Conservation (phyloP, 2,329 filamentous ascomycete genomes). For the Apiospora aurea region DNA sequence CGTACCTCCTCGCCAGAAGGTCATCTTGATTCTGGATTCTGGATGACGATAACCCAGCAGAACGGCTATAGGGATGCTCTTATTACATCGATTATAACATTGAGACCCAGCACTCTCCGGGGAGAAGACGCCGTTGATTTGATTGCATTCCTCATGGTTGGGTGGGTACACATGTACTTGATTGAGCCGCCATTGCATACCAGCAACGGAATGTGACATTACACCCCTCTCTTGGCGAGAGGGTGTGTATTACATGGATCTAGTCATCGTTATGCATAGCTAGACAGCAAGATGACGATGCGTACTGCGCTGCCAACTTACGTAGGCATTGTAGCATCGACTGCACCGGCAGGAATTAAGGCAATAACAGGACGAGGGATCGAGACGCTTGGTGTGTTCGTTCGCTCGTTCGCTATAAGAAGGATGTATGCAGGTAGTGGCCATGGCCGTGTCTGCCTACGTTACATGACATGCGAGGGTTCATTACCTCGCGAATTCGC, state of each 20-base stretch:
- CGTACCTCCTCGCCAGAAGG: background rate
- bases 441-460: background rate
- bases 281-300: constrained; percentile 20
- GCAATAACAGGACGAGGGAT: background rate
- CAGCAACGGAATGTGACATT: constrained; percentile 20
- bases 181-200: constrained; percentile 16
- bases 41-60: constrained; percentile 1
- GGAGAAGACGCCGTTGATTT: background rate
- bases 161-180: constrained; percentile 18
- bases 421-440: background rate
- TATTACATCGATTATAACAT: background rate
- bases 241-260: constrained; percentile 18
- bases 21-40: background rate
- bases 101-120: constrained; percentile 10
- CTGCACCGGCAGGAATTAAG: constrained; percentile 4
- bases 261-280: constrained; percentile 18
- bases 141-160: constrained; percentile 9
- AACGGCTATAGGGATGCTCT: constrained; percentile 12
- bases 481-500: background rate
- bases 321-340: constrained; percentile 16
- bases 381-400: background rate
- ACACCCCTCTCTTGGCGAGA: constrained; percentile 13
- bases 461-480: constrained; percentile 11
- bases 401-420: background rate
- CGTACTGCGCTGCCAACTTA: constrained; percentile 12